Percentiles rank a stretch among this genome's conserved stretches.
Conservation (phyloP, 2,329 filamentous ascomycete genomes). For the Colletotrichum somersetense region DNA sequence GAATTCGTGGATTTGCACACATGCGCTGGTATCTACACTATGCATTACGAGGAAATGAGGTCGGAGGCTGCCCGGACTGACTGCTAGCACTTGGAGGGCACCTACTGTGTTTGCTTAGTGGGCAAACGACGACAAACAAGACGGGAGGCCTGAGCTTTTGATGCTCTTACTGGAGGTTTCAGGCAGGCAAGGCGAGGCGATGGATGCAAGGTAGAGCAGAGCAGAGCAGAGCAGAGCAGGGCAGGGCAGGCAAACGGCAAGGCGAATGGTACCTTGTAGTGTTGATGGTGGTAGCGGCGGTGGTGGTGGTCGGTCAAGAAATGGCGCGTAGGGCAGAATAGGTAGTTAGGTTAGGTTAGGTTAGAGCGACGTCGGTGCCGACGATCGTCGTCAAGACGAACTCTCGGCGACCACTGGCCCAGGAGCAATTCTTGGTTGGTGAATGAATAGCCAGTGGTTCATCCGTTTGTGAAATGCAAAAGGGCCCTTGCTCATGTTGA, state of each 20-base stretch:
- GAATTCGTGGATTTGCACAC: no score
- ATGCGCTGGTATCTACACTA: not conserved
- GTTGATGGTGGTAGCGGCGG: slow-evolving; percentile 16
- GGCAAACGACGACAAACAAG: not conserved
- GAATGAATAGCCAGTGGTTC: slow-evolving; percentile 22
- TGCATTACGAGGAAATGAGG: not conserved
- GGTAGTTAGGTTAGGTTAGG: no score
- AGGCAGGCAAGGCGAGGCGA: not conserved
- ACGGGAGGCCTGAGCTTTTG: not conserved
- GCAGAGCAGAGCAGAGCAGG: no score
- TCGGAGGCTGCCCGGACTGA: not conserved
- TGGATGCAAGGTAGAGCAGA: not conserved
- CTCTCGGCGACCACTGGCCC: slow-evolving; percentile 23
- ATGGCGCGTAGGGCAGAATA: slow-evolving; percentile 2
- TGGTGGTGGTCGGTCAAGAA: slow-evolving; percentile 4
- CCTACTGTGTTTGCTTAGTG: not conserved
- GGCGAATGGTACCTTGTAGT: not conserved
- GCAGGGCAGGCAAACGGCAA: not conserved
- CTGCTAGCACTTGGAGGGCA: not conserved
- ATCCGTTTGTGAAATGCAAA: slow-evolving; percentile 23
- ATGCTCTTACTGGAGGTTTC: not conserved
- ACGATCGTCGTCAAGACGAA: slow-evolving; percentile 41
- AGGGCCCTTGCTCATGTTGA: slow-evolving; percentile 2
- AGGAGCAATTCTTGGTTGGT: slow-evolving; percentile 19
- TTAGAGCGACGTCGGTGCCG: slow-evolving; percentile 39